Conservation (phyloP, 2,329 filamentous ascomycete species). For the Fusarium veterinarium region DNA sequence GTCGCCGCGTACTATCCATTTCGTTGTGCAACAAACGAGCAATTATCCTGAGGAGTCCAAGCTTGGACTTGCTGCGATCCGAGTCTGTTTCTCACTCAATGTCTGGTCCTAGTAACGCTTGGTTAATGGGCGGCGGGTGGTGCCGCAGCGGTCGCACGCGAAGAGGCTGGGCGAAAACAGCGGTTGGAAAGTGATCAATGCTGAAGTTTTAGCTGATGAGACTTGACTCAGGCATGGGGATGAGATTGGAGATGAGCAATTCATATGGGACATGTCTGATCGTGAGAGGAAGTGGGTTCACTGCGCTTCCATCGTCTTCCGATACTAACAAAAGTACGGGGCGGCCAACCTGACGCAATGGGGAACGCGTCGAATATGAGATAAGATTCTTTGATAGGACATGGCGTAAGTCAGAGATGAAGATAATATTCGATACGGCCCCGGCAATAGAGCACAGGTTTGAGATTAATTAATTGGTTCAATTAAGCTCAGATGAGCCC, state of each 20-base stretch:
- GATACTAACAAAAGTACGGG: background rate
- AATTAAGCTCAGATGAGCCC: constrained; percentile 32
- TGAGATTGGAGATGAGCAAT: constrained; percentile 6
- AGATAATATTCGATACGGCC: constrained; percentile 4
- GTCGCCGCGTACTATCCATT: constrained; percentile 68
- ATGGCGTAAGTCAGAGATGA: background rate
- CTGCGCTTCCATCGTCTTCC: constrained; percentile 20
- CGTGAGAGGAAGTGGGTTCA: background rate
- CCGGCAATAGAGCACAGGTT: constrained; percentile 3
- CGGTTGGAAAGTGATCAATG: constrained; percentile 66
- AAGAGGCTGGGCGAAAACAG: constrained; percentile 72
- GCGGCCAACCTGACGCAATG: constrained; percentile 14
- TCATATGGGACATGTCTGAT: constrained; percentile 3
- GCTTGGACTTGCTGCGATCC: constrained; percentile 62
- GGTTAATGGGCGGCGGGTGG: constrained; percentile 70
- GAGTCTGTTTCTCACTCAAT: constrained; percentile 69
- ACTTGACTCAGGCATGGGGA: background rate
- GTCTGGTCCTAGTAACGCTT: constrained; percentile 71
- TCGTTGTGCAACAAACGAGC: constrained; percentile 51
- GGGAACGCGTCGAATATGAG: constrained; percentile 10
- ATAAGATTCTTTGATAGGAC: constrained; percentile 16
- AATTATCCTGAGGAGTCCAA: constrained; percentile 56
- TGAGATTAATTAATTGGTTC: constrained; percentile 34
- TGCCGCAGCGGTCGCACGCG: constrained; percentile 72
- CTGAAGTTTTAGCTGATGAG: constrained; percentile 45